Base-by-base conservation (phyloP, 23 red algal species). In the Gracilaria vermiculophylla region DNA sequence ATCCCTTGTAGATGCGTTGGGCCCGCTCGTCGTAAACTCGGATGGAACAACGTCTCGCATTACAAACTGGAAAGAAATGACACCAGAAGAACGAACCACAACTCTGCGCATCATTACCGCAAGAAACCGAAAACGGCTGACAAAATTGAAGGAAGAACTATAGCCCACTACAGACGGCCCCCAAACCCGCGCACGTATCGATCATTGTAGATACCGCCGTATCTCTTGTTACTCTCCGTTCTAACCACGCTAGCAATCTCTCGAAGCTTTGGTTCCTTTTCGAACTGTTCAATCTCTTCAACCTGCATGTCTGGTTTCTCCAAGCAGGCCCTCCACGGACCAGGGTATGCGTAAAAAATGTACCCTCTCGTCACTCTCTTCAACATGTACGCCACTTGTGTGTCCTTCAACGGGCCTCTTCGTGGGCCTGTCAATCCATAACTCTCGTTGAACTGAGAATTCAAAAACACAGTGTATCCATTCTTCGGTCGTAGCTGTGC, bases 351-450 rank as follows among this genome's bases (percentile, higher is more conserved):
- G 14, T 56, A 67, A 64, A 86, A 89, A 10, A 85, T 67, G 49
- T 88, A 95, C 17, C 93, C 93, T 61, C 86, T 83, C 5, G 93
- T 90, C 19, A 95, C 78, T 41, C 93, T 80, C 45, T 90, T 89
- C 75, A 95, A 65, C 53, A 82, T 90, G 62, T 86, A 95, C 6
- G 45, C 86, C 10, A 79, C 53, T 65, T 86, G 70, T 36, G 74
- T 78, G n/a, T 52, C 93, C 14, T 85, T 75, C 48, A 89, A 65
- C 53, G 45, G 36, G 17, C 87, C 87, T 53, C 64, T 80, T 31
- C 87, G 53, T 51, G 93, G 93, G 4, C 93, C 93, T 11, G 52
- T 69, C 14, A 95, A 77, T 9, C 87, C 93, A 55, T 95, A 95
- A 27, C 71, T 95, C 41, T 95, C 84, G 41, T 77, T 87, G 62